Base-by-base conservation (phyloP, 805 yeast genomes). In the Suhomyces emberorum region DNA sequence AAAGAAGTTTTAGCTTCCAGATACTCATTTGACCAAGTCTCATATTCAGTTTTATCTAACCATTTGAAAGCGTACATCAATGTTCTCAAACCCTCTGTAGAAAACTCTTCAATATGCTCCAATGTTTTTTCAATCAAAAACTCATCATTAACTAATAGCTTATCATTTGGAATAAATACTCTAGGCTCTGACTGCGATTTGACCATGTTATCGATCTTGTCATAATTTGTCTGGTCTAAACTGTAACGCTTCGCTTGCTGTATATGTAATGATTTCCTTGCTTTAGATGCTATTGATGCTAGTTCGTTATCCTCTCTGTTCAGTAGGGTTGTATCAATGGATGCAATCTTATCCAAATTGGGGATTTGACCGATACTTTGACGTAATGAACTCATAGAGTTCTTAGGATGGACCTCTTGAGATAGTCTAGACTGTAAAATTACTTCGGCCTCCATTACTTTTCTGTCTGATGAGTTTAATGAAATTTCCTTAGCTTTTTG, bases 11-110 rank as follows among this genome's bases (percentile, higher is more conserved):
- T 81, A 0, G 98, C 98, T 11, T 69, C 77, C 25, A 75, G 73
- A 52, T 84, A 93, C 12, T 77, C 71, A 15, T 54, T 50, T 7
- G 76, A 70, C 96, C 98, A 93, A 7, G 50, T 50, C 4, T 69
- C 69, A 55, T 84, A 91, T 30, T 75, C 83, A 0, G 57, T 55
- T 15, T 65, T 61, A 30, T 74, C 72, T 11, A 93, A 48, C 81
- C 91, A 84, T 48, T 76, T 78, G 63, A 77, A 88, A 3, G 88
- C 81, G 57, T 88, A 93, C 43, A 93, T 57, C 46, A 93, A 72
- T 0, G 99, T 93, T 54, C 99, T 75, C 39, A 93, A 67, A 1
- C 99, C 99, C 44, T 91, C 97, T 0, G 95, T 83, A 0, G 97
- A 88, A 59, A 89, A 93, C 41, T 87, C 95, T 48, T 93, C 98